phyloP scores from a whole-genome alignment of 2,329 filamentous ascomycete genomes.

The Neophaeococcomyces mojaviensis region DNA sequence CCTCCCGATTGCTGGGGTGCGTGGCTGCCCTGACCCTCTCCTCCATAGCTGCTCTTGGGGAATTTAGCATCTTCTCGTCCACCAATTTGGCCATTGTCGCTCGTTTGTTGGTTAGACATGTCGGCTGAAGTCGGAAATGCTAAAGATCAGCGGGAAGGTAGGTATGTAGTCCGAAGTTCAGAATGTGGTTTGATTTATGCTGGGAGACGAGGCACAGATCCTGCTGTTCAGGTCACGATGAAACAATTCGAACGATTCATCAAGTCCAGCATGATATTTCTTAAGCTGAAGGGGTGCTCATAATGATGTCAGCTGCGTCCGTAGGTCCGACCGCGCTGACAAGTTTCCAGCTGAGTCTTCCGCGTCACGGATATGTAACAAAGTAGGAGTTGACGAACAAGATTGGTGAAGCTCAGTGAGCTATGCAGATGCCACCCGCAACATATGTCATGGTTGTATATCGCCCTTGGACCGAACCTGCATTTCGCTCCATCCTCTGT shows the following conservation, averaged over 20 bases:
- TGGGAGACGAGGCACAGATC: neutral
- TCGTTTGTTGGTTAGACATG: neutral
- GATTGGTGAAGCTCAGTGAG: neutral
- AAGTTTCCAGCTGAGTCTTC: neutral
- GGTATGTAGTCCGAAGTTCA: neutral
- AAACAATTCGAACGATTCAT: neutral
- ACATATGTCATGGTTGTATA: neutral
- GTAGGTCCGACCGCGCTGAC: neutral
- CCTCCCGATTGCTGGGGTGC: neutral
- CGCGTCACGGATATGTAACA: neutral
- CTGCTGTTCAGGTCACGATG: neutral
- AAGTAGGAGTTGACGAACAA: neutral
- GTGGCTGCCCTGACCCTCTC: neutral
- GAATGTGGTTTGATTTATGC: neutral
- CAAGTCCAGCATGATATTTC: neutral
- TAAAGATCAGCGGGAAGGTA: neutral
- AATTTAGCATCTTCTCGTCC: neutral
- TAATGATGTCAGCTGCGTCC: conserved; percentile 1
- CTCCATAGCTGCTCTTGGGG: neutral
- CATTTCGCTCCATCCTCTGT: too few relatives aligned
- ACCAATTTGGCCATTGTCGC: neutral
- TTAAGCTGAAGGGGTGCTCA: neutral
- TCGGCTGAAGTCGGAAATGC: neutral
- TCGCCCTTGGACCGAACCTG: neutral
- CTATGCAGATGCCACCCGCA: neutral